Conservation (phyloP, 768 basidiomycete genomes). For the Kwoniella mangroviensis region DNA sequence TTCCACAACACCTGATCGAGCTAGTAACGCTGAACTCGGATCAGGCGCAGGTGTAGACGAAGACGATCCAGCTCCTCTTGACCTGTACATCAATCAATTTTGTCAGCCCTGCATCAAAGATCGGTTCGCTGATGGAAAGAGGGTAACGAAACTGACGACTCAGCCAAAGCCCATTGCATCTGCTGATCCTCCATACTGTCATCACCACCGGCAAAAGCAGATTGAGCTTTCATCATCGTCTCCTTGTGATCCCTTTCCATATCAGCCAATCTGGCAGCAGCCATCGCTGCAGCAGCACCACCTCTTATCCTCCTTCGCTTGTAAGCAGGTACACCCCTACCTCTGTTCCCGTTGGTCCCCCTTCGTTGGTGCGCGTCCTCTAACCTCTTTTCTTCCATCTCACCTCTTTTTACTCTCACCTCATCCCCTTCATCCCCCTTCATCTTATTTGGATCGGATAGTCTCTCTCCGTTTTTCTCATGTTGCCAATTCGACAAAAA, state of each 20-base stretch:
- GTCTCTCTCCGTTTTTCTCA: conserved; percentile 44
- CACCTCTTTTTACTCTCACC: conserved; percentile 34
- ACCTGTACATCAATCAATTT: neutral
- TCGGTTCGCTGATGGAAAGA: neutral
- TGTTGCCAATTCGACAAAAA: conserved; percentile 53
- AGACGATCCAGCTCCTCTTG: conserved; percentile 8
- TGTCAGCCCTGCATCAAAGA: neutral
- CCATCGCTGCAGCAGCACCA: conserved; percentile 33
- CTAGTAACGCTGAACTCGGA: conserved; percentile 28
- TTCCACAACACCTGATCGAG: conserved; percentile 40
- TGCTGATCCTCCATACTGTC: conserved; percentile 22
- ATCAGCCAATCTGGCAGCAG: conserved; percentile 25
- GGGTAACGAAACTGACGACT: conserved; percentile 28
- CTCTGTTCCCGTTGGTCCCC: conserved; percentile 12
- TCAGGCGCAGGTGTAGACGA: conserved; percentile 19
- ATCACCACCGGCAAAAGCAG: conserved; percentile 42
- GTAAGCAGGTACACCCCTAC: conserved; percentile 39
- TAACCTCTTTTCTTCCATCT: conserved; percentile 39
- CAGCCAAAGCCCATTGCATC: conserved; percentile 41
- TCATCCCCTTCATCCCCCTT: conserved; percentile 30
- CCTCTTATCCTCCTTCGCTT: conserved; percentile 46
- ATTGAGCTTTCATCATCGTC: conserved; percentile 39
- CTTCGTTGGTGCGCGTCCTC: conserved; percentile 22
- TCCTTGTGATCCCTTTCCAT: conserved; percentile 39
- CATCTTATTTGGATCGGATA: conserved; percentile 37